Conservation (phyloP, 306 rosid genomes). For the Sicyos edulis region DNA sequence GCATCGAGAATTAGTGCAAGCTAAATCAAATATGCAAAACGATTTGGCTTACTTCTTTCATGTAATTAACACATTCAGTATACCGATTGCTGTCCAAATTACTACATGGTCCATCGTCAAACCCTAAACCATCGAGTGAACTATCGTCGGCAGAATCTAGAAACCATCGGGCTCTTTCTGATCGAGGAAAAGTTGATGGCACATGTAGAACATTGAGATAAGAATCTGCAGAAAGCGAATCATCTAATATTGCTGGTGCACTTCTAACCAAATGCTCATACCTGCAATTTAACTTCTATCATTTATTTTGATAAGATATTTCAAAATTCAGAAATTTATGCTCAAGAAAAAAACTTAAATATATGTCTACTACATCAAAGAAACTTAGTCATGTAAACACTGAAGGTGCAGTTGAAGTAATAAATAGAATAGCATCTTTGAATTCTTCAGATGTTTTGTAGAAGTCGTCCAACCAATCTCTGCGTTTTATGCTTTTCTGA, state of each 20-base stretch:
- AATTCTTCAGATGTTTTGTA: too few species aligned
- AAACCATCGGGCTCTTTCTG: slow-evolving; percentile 80
- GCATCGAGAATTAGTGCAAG: slow-evolving; percentile 24
- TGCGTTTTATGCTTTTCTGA: too few species aligned
- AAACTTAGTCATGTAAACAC: slow-evolving; percentile 1
- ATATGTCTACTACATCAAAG: background rate
- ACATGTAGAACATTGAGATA: slow-evolving; percentile 88
- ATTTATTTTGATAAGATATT: slow-evolving; percentile 17
- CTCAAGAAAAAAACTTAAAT: background rate
- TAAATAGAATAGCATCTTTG: background rate
- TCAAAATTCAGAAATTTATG: background rate
- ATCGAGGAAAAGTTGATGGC: slow-evolving; percentile 96
- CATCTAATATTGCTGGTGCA: slow-evolving; percentile 94
- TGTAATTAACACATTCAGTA: slow-evolving; percentile 75
- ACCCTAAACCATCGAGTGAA: slow-evolving; percentile 51
- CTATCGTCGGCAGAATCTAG: slow-evolving; percentile 49
- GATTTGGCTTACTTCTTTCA: slow-evolving; percentile 65
- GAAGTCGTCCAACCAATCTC: too few species aligned
- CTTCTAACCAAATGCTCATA: slow-evolving; percentile 94
- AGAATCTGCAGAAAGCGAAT: slow-evolving; percentile 98
- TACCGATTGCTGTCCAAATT: slow-evolving; percentile 75
- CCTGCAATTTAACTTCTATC: slow-evolving; percentile 52
- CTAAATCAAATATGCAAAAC: slow-evolving; percentile 9
- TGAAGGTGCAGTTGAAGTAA: background rate
- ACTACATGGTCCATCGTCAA: slow-evolving; percentile 94